Base-by-base conservation (phyloP, 169 alveolate genomes). In the Babesia ovata region DNA sequence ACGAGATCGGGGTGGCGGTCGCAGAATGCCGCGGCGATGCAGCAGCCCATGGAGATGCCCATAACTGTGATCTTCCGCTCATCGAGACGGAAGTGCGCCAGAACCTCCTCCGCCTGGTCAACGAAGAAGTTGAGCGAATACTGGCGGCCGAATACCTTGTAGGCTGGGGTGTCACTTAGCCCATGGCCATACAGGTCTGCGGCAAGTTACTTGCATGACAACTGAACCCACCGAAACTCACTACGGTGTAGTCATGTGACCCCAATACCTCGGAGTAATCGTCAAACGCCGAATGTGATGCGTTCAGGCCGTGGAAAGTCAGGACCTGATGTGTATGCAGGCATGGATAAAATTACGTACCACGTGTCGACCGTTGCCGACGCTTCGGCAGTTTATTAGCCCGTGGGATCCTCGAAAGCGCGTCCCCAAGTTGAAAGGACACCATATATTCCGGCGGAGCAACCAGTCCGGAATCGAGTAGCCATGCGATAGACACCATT, bases 241-340 rank as follows among this genome's bases (percentile, higher is more conserved):
- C 84, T 22, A 90, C 94, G 56, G 79, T 83, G 84, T 59, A 90
- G 42, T 78, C 85, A 42, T 83, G 70, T 60, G 63, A 50, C 19
- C 75, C 56, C 57, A 90, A 50, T n/a, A 85, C 87, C 24, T 81
- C 79, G 36, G 71, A 77, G 44, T 79, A 84, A 28, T 79, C 84
- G 29, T 83, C 78, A 70, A 90, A 90, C 29, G 94, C 87, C 63
- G 91, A 48, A 50, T 84, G 89, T 19, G 91, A 66, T 9, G 93
- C 94, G 67, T 86, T 90, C 45, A 85, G 74, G 42, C 94, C 94
- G 70, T 90, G 94, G 79, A 90, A 90, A 1, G 92, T 90, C 28
- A 90, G 69, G 6, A 83, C 86, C 85, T 83, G 54, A 7, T 9
- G 17, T 17, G 12, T 17, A 9, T 42, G 11, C 26, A n/a, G 17